Evolutionary conservation across 2,329 filamentous ascomycete species (phyloP).

Genomic region (Apiospora aurea): DNA sequence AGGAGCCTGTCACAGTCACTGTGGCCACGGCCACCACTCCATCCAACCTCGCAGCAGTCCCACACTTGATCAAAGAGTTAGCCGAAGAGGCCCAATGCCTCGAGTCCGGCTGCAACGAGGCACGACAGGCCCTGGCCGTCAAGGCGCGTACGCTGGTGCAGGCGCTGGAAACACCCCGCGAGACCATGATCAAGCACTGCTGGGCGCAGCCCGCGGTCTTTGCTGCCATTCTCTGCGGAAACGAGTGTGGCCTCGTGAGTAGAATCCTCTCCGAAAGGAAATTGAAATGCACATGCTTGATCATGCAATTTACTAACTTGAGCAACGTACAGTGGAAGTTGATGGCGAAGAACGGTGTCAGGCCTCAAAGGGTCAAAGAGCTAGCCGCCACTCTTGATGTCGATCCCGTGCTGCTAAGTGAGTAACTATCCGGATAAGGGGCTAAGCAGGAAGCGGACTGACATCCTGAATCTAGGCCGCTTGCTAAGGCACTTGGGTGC

Average conservation of each 20-base stretch:
- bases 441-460: too few species aligned
- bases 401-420: conserved; percentile 39
- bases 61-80: conserved; percentile 26
- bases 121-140: conserved; percentile 42
- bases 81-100: conserved; percentile 19
- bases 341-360: conserved; percentile 41
- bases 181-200: conserved; percentile 54
- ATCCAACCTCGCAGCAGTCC: conserved; percentile 17
- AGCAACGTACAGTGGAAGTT: conserved; percentile 39
- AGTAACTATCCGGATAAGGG: not conserved
- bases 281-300: too few species aligned
- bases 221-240: conserved; percentile 40
- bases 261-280: too few species aligned
- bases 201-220: conserved; percentile 48
- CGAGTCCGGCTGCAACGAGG: conserved; percentile 26
- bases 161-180: conserved; percentile 53
- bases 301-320: not conserved
- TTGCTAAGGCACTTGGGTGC: conserved; percentile 31
- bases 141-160: conserved; percentile 44
- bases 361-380: conserved; percentile 41
- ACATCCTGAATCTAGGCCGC: conserved; percentile 9
- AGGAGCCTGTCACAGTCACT: not conserved
- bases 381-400: conserved; percentile 40
- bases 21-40: conserved; percentile 5
- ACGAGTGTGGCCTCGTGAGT: too few species aligned